Evolutionary conservation across 805 yeast genomes (phyloP).

Genomic region (Candida namnaoensis): DNA sequence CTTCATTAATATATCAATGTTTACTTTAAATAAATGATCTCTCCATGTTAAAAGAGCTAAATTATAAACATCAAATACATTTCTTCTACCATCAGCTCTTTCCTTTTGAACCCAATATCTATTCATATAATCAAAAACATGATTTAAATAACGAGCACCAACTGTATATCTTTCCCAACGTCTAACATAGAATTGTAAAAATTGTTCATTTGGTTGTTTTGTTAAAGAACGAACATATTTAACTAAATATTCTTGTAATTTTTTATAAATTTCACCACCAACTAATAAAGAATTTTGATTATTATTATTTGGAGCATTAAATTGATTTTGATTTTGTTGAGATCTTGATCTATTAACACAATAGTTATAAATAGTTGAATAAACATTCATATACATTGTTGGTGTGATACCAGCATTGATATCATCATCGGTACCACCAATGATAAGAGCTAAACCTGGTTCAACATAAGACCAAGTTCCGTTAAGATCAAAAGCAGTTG

Average conservation of each 20-base stretch:
- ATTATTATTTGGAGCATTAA: slow-evolving; percentile 10
- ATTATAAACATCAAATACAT: slow-evolving; percentile 86
- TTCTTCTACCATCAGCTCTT: slow-evolving; percentile 85
- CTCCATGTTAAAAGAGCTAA: slow-evolving; percentile 86
- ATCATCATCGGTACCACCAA: slow-evolving; percentile 57
- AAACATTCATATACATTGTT: slow-evolving; percentile 78
- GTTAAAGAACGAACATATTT: slow-evolving; percentile 44
- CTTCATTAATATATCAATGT: slow-evolving; percentile 48
- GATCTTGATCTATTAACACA: slow-evolving; percentile 74
- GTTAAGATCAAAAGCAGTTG: slow-evolving; percentile 51
- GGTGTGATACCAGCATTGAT: slow-evolving; percentile 48
- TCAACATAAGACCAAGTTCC: slow-evolving; percentile 76
- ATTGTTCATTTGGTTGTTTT: slow-evolving; percentile 51
- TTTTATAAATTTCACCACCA: slow-evolving; percentile 83
- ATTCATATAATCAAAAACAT: slow-evolving; percentile 91
- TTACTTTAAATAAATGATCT: slow-evolving; percentile 63
- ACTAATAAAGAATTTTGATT: slow-evolving; percentile 43
- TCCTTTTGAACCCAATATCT: slow-evolving; percentile 97
- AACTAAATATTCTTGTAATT: slow-evolving; percentile 58
- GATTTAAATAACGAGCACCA: slow-evolving; percentile 87
- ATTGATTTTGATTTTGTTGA: slow-evolving; percentile 23
- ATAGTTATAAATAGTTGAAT: slow-evolving; percentile 87
- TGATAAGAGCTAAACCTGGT: slow-evolving; percentile 62
- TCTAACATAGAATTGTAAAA: slow-evolving; percentile 74
- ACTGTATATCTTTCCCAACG: slow-evolving; percentile 85